Evolutionary conservation across 805 yeast genomes (phyloP), one percentile per base, ranked within the genome.

Genomic region (Kazachstania viticola): DNA sequence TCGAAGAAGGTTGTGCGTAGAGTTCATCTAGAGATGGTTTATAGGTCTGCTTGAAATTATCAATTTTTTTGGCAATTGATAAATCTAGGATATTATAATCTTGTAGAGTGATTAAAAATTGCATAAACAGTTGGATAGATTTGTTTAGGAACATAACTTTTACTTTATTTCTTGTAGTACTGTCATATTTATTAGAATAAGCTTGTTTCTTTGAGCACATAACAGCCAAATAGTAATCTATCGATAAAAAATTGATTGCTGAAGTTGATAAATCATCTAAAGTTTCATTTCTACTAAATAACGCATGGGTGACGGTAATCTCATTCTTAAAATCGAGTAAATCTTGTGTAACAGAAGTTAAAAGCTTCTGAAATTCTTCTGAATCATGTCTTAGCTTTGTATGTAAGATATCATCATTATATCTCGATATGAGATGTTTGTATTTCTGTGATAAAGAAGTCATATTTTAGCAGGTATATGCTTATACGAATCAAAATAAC

Each of bases 221-320:
- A 15, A 38, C 32, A 1, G 73, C 93, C 23, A 79, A 45, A 42
- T 74, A 68, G 49, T 64, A 84, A 38, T 75, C 75, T 1, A 79
- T 47, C 4, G 70, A 58, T 14, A 82, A 49, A 41, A 69, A 80
- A 35, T 71, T 73, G 14, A 85, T 49, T 27, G 80, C 73, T 4
- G 58, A 50, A 1, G 93, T 78, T 25, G 69, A 62, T 9, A 85
- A 46, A 44, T 85, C 96, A 1, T 74, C 80, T 2, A 80, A 36
- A 0, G 65, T 47, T 49, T 85, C 95, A 51, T 83, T 83, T 9
- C 59, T 56, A 44, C 88, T 79, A 57, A 81, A 84, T 16, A 84
- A 51, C 3, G 73, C 63, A 13, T 75, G 54, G n/a, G 58, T 56
- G 9, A 62, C 57, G 24, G 40, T 41, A 1, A 77, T 61, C 9